Percentiles rank a stretch among this genome's conserved stretches.
Conservation (phyloP, 2,329 filamentous ascomycete genomes). For the Scortechinia acanthostroma region DNA sequence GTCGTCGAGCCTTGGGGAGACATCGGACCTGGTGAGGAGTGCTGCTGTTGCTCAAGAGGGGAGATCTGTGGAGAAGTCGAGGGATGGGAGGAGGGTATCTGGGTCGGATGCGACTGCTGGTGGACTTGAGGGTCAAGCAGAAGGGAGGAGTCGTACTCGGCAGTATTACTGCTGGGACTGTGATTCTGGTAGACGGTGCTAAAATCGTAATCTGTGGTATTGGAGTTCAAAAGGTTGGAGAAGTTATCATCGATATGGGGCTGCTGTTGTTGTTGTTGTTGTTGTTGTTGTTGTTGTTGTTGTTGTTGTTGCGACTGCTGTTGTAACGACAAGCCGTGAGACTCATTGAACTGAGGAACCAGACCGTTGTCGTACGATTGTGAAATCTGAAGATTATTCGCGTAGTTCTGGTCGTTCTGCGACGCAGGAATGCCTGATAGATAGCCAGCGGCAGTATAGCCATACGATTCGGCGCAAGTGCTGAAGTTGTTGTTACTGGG, state of each 20-base stretch:
- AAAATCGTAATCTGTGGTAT: background rate
- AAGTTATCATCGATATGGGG: background rate
- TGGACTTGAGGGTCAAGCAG: constrained; percentile 8
- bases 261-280: background rate
- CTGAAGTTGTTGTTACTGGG: background rate
- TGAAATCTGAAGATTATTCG: too few species aligned
- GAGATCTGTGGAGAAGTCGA: constrained; percentile 39
- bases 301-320: too few species aligned
- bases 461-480: background rate
- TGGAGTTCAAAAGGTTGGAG: background rate
- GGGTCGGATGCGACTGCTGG: constrained; percentile 25
- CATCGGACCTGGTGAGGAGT: constrained; percentile 12
- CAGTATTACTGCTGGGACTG: background rate
- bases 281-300: constrained; percentile 1
- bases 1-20: constrained; percentile 44
- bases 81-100: constrained; percentile 33
- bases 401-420: too few species aligned
- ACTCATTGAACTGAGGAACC: too few species aligned
- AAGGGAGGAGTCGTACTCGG: background rate
- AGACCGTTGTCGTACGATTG: too few species aligned
- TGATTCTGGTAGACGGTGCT: background rate
- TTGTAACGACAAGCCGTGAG: too few species aligned
- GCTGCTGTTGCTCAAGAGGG: constrained; percentile 13
- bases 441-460: too few species aligned
- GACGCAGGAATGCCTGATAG: too few species aligned